Conservation (phyloP, 441 rosid genomes). For the Pelargonium myrrhifolium region DNA sequence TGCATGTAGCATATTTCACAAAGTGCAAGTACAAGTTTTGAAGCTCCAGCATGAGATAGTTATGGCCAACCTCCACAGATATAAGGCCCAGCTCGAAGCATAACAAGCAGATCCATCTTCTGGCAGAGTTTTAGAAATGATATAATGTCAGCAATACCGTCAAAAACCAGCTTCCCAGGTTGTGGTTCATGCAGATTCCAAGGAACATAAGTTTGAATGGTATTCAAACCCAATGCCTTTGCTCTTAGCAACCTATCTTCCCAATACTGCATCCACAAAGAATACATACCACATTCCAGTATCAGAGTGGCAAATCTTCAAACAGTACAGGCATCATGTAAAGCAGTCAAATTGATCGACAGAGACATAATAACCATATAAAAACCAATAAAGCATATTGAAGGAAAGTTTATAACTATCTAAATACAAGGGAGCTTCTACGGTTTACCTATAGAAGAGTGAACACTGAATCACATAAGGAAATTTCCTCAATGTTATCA, state of each 20-base stretch:
- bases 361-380: too few species aligned
- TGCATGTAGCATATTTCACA: neutral
- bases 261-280: constrained; percentile 56
- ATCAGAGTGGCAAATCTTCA: neutral
- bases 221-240: constrained; percentile 79
- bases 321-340: neutral
- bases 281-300: neutral
- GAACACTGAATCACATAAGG: neutral
- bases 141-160: constrained; percentile 69
- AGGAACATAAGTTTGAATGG: constrained; percentile 84
- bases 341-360: neutral
- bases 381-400: too few species aligned
- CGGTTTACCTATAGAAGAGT: neutral
- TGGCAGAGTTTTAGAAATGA: constrained; percentile 78
- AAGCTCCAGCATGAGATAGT: neutral
- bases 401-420: too few species aligned
- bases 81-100: constrained; percentile 94
- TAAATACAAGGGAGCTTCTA: too few species aligned
- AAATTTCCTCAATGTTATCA: neutral
- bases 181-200: constrained; percentile 97
- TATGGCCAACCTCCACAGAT: constrained; percentile 69
- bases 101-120: constrained; percentile 67
- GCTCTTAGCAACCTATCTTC: constrained; percentile 81
- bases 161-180: constrained; percentile 61
- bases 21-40: neutral